phyloP scores from a whole-genome alignment of 2,329 filamentous ascomycete species.

The Ophiostoma perfectum region DNA sequence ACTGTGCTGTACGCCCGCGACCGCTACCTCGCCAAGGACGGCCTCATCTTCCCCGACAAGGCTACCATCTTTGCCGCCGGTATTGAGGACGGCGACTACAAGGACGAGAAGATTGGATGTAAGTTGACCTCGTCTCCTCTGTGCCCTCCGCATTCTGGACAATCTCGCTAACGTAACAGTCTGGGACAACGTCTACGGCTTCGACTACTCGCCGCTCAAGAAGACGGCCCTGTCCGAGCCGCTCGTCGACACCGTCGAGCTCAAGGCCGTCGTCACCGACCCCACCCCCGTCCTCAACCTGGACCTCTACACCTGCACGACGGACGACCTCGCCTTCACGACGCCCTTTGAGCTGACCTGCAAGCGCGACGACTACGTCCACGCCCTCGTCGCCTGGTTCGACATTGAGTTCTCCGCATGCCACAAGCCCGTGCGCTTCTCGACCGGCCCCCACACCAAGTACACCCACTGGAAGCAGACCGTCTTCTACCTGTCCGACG shows the following conservation, averaged over 20 bases:
- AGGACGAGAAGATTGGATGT: constrained; percentile 97
- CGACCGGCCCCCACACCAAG: constrained; percentile 94
- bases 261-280: constrained; percentile 95
- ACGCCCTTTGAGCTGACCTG: constrained; percentile 69
- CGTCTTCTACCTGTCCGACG: constrained; percentile 93
- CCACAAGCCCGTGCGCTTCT: constrained; percentile 97
- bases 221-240: constrained; percentile 89
- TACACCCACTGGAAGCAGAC: constrained; percentile 99
- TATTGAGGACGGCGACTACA: constrained; percentile 98
- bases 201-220: constrained; percentile 93
- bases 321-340: constrained; percentile 77
- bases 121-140: constrained; percentile 35
- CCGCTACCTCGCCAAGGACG: constrained; percentile 78
- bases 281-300: constrained; percentile 78
- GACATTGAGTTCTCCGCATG: constrained; percentile 98
- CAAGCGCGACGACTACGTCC: constrained; percentile 88
- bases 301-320: constrained; percentile 86
- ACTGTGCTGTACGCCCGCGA: constrained; percentile 96
- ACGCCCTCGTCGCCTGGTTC: constrained; percentile 97
- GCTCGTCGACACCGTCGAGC: constrained; percentile 93
- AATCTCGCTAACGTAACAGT: constrained; percentile 36
- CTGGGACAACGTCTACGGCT: constrained; percentile 99
- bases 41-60: constrained; percentile 97
- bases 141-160: no score
- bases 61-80: constrained; percentile 94